Evolutionary conservation across 306 rosid species (phyloP).

Genomic region (Rosa rugosa): DNA sequence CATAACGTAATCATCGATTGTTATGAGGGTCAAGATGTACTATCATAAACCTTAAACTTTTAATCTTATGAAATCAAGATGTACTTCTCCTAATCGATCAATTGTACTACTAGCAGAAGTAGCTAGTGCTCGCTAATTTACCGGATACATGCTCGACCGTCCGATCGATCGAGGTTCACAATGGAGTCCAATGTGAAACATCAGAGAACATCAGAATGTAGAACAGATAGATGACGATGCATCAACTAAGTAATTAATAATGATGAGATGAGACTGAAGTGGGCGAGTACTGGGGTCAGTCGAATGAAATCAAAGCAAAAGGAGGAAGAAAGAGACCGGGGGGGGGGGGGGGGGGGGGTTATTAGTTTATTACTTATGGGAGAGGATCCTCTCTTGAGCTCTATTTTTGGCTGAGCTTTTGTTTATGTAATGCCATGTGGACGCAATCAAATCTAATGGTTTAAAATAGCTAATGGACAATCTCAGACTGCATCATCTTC

Average conservation of each 20-base stretch:
- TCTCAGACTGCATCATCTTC: too few species aligned
- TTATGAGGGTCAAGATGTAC: too few species aligned
- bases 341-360: too few species aligned
- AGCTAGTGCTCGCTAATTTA: not conserved
- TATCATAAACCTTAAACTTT: not conserved
- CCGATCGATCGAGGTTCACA: not conserved
- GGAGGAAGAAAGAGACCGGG: not conserved
- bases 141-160: not conserved
- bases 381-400: too few species aligned
- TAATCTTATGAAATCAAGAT: not conserved
- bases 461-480: too few species aligned
- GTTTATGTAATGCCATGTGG: too few species aligned
- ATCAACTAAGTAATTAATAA: not conserved
- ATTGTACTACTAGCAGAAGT: not conserved
- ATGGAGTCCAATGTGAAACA: not conserved
- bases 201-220: not conserved
- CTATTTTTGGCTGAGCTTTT: too few species aligned
- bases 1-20: not conserved
- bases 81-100: not conserved
- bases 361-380: too few species aligned
- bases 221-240: not conserved
- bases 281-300: not conserved
- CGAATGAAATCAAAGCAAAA: not conserved
- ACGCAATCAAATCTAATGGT: too few species aligned
- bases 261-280: not conserved